Evolutionary conservation across 2,329 filamentous ascomycete genomes (phyloP).

Genomic region (Alternaria sp.): DNA sequence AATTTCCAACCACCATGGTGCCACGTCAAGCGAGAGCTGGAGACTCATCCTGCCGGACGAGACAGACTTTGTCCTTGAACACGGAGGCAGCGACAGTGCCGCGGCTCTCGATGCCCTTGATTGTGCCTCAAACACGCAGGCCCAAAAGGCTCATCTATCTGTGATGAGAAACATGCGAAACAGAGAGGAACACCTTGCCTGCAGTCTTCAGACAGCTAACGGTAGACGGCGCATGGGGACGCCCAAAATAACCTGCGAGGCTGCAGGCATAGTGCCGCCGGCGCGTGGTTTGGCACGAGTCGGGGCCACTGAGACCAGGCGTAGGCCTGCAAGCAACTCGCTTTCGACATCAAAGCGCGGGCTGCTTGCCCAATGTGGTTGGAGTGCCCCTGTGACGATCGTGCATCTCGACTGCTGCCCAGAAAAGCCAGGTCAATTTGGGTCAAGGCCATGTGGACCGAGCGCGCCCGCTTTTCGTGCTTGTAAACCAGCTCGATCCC

Average conservation of each 20-base stretch:
- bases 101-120: neutral
- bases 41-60: neutral
- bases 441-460: slow-evolving; percentile 13
- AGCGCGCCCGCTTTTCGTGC: slow-evolving; percentile 28
- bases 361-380: slow-evolving; percentile 22
- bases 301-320: slow-evolving; percentile 18
- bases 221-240: slow-evolving; percentile 28
- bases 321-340: slow-evolving; percentile 14
- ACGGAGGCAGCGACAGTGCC: neutral
- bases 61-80: neutral
- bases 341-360: slow-evolving; percentile 21
- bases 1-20: slow-evolving; percentile 22
- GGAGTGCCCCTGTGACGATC: slow-evolving; percentile 35
- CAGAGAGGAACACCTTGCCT: slow-evolving; percentile 15
- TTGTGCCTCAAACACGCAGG: neutral
- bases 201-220: slow-evolving; percentile 30
- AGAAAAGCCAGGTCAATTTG: slow-evolving; percentile 8
- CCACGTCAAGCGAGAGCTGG: slow-evolving; percentile 19
- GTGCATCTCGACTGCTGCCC: slow-evolving; percentile 16
- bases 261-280: slow-evolving; percentile 11
- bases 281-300: slow-evolving; percentile 12
- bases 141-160: slow-evolving; percentile 1
- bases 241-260: slow-evolving; percentile 34
- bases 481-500: slow-evolving; percentile 35
- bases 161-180: slow-evolving; percentile 29